Conservation (phyloP, 2,329 filamentous ascomycete species). For the Claviceps capensis region DNA sequence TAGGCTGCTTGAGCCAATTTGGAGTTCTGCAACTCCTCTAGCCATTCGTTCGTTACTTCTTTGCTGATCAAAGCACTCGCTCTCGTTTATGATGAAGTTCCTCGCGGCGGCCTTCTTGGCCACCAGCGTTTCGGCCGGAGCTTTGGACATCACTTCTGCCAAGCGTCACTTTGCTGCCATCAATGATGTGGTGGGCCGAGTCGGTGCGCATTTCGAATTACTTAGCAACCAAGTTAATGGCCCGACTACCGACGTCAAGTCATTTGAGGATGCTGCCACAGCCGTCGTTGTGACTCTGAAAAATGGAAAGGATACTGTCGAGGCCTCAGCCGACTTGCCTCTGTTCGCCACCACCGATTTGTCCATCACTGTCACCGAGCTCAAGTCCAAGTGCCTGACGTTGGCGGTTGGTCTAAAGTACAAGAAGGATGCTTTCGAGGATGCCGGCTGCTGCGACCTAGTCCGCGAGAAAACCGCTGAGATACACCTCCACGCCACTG, state of each 20-base stretch:
- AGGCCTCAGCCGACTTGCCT: neutral
- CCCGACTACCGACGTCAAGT: neutral
- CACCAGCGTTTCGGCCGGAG: slow-evolving; percentile 1
- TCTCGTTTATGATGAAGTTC: slow-evolving; percentile 2
- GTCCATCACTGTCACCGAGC: neutral
- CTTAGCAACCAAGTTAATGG: neutral
- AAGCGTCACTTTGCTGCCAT: neutral
- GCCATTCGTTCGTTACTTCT: slow-evolving; percentile 1
- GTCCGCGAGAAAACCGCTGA: neutral
- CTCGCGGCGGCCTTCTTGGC: slow-evolving; percentile 3
- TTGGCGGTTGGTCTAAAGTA: neutral
- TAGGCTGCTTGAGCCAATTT: neutral
- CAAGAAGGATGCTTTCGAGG: slow-evolving; percentile 1
- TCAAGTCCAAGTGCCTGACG: neutral
- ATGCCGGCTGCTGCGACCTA: neutral
- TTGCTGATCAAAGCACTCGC: neutral
- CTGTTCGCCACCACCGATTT: neutral
- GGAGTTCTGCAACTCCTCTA: slow-evolving; percentile 2
- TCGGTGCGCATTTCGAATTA: neutral
- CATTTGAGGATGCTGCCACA: neutral
- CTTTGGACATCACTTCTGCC: neutral
- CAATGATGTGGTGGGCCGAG: neutral
- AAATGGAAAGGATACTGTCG: neutral
- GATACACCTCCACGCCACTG: neutral
- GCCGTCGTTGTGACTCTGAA: slow-evolving; percentile 3